Evolutionary conservation across 371 early-diverging fungal species (phyloP), one percentile per base, ranked within the genome.

Genomic region (Chytridium lagenaria): DNA sequence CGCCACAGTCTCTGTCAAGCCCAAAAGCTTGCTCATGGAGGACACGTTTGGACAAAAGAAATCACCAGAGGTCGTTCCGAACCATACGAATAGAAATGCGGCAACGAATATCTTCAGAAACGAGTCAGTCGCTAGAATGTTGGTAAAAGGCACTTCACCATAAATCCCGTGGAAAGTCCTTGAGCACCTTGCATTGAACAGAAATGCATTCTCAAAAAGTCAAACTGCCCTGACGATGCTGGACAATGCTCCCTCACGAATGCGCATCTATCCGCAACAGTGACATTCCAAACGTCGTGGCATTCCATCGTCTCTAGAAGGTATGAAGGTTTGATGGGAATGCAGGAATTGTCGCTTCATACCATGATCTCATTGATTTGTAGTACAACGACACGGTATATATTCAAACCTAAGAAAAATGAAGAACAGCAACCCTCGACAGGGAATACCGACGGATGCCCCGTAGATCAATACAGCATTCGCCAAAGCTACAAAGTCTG

Each of bases 21-120:
- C 57, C 16, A 82, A 61, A 72, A 77, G 71, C 5, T 59, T 50
- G 7, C 75, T 69, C 16, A 80, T 78, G 52, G 68, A 69, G 38
- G 75, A 65, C 49, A 82, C 74, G 63, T 80, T 82, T 10, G 77
- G 71, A 51, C 79, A 81, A 19, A 82, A 72, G 63, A 70, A 82
- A 51, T 78, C 78, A 16, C 77, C 79, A 16, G 79, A 77, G 16
- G 75, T 69, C 7, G 61, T 75, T 2, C 69, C 75, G 15, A 78
- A 39, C 59, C 68, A 63, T 26, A 72, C 19, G 50, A 78, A 78
- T 3, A 65, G 37, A 40, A 57, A 72, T 7, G 67, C n/a, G 38
- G 69, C 61, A 2, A 31, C 39, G 19, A 49, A 1, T n/a, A 55
- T 16, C 73, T 73, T 34, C 5, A 19, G 3, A 1, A 12, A 28